Evolutionary conservation across 208 protist species (phyloP), one percentile per base, ranked within the genome.

Genomic region (Crithidia brevicula): DNA sequence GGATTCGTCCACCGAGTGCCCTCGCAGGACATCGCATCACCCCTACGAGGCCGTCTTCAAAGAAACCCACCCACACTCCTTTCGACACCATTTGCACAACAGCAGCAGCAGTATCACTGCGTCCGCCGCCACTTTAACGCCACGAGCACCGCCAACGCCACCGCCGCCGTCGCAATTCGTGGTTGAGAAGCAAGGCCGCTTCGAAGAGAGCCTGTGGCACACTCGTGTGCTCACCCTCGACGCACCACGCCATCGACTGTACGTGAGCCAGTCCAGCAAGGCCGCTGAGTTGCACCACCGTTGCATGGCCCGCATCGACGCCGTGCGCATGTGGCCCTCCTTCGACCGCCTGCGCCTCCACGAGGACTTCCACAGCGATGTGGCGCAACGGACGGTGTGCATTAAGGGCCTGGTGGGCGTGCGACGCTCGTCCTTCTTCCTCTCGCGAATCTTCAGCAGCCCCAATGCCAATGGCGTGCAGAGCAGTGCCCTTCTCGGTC

Each of bases 161-260:
- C 52, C 31, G 30, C 45, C 4, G 18, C 66, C 40, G 1, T 40
- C 16, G 11, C 66, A 72, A 22, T 72, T 72, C 33, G 49, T 65
- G 7, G 23, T 72, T 0, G 66, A 72, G 57, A 72, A 72, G 66
- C 66, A 72, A 28, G 66, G 66, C n/a, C 22, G 66, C 46, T 40
- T 64, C 28, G 56, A 72, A 6, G 27, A 65, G 0, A 23, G 20
- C 7, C 0, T 49, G n/a, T 72, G 66, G 66, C 25, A 58, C 49
- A 72, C 66, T 15, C 66, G 66, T 10, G 47, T 72, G n/a, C 36
- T 72, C 40, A 59, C 56, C 54, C 10, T 64, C 34, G 56, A 72
- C 49, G 10, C 56, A 1, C 0, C 31, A 1, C 43, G 57, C 42
- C 20, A 43, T 18, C 27, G 45, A 0, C 34, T 72, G 1, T 72